Conservation (phyloP, 257 asterid genomes). For the Pogostemon cablin region DNA sequence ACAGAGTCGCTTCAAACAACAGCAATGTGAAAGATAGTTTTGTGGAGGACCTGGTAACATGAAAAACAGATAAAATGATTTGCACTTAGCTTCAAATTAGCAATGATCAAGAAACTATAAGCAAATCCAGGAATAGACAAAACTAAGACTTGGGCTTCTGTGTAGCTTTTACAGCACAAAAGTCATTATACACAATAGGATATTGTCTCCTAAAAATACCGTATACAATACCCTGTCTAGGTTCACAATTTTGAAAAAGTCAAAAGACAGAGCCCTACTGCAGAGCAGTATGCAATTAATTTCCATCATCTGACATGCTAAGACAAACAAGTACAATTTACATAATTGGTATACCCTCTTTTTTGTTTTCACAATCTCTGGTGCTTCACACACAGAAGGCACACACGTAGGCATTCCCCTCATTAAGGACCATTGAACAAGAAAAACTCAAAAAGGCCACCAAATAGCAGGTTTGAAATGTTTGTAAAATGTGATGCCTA, state of each 20-base stretch:
- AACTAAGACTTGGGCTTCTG: conserved; percentile 1
- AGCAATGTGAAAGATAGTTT: not conserved
- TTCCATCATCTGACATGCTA: conserved; percentile 8
- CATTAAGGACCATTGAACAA: not conserved
- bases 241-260: not conserved
- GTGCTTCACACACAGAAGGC: conserved; percentile 5
- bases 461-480: not conserved
- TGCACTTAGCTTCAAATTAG: not conserved
- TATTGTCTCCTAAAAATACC: not conserved
- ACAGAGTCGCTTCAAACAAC: not conserved
- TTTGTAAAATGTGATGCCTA: not conserved
- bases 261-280: not conserved
- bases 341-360: not conserved
- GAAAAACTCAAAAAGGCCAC: not conserved
- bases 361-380: not conserved
- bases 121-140: conserved; percentile 5
- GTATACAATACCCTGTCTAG: not conserved
- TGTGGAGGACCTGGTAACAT: not conserved
- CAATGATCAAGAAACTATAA: not conserved
- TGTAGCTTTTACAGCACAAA: not conserved
- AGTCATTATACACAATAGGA: not conserved
- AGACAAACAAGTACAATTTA: not conserved
- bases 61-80: not conserved
- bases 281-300: not conserved
- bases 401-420: not conserved